A percentile compares a stretch with the other conserved stretches of the same genome.
phyloP scores from a whole-genome alignment of 345 rosid species.

The Odontarrhena argentea region DNA sequence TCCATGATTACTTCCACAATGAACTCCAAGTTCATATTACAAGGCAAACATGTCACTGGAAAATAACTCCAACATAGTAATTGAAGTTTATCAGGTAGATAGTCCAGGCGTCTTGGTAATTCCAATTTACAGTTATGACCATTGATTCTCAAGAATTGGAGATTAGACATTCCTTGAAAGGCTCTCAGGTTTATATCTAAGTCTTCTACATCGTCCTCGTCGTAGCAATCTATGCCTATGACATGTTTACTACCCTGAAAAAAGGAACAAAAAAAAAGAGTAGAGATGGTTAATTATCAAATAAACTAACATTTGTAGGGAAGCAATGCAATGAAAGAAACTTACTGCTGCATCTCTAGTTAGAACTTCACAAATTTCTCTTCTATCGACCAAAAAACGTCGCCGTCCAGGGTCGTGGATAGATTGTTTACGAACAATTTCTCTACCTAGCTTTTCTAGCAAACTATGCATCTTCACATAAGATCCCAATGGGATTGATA shows the following conservation, averaged over 20 bases:
- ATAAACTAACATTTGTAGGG: background rate
- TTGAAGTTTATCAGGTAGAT: background rate
- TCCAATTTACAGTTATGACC: background rate
- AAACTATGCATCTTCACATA: background rate
- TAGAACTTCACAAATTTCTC: background rate
- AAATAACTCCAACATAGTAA: background rate
- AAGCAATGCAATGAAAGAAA: background rate
- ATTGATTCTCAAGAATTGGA: background rate
- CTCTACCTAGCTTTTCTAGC: conserved; percentile 8
- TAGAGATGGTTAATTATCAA: background rate
- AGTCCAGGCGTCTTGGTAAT: background rate
- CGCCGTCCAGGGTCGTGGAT: background rate
- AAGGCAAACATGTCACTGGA: conserved; percentile 3
- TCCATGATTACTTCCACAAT: background rate
- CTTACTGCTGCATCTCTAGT: background rate
- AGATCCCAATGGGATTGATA: background rate
- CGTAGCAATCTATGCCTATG: background rate
- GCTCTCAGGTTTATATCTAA: too few species aligned
- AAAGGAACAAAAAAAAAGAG: too few species aligned
- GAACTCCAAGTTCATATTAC: background rate
- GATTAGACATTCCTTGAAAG: conserved; percentile 1
- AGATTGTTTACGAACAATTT: background rate
- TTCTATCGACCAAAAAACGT: background rate
- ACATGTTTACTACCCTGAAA: conserved; percentile 3
- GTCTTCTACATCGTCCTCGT: too few species aligned